Conservation (phyloP, 176 grass and related monocot species). For the Guadua angustifolia region DNA sequence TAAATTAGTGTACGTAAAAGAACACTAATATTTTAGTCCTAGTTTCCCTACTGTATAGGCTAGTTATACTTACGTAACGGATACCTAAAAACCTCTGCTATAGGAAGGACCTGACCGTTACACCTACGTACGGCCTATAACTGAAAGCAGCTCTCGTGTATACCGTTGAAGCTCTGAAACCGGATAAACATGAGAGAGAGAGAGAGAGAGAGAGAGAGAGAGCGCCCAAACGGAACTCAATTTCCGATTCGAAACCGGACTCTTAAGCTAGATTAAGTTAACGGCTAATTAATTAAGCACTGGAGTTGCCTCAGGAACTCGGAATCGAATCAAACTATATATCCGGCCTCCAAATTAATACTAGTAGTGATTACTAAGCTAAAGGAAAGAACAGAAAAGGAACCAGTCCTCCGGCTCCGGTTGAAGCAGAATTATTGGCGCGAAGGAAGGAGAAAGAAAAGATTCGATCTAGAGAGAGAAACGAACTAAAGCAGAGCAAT, state of each 20-base stretch:
- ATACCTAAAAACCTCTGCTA: no score
- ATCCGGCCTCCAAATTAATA: neutral
- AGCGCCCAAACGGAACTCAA: neutral
- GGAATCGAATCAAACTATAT: conserved; percentile 32
- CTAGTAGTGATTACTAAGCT: no score
- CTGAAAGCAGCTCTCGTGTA: neutral
- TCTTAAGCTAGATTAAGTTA: neutral
- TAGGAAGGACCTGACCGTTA: neutral
- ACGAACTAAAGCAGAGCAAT: conserved; percentile 15
- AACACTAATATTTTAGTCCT: no score
- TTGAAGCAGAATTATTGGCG: conserved; percentile 43
- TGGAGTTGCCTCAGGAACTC: neutral
- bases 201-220: no score
- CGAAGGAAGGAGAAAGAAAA: conserved; percentile 24
- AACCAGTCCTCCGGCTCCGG: neutral
- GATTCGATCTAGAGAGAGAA: conserved; percentile 39
- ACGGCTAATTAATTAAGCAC: neutral
- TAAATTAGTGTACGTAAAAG: no score
- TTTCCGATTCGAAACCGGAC: neutral
- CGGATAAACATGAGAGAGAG: neutral
- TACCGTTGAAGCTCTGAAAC: neutral
- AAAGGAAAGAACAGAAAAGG: neutral
- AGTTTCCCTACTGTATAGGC: no score
- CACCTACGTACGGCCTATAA: neutral
- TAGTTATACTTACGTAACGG: no score